Base-by-base conservation (phyloP, 441 rosid species). In the Arabidopsis lyrata region DNA sequence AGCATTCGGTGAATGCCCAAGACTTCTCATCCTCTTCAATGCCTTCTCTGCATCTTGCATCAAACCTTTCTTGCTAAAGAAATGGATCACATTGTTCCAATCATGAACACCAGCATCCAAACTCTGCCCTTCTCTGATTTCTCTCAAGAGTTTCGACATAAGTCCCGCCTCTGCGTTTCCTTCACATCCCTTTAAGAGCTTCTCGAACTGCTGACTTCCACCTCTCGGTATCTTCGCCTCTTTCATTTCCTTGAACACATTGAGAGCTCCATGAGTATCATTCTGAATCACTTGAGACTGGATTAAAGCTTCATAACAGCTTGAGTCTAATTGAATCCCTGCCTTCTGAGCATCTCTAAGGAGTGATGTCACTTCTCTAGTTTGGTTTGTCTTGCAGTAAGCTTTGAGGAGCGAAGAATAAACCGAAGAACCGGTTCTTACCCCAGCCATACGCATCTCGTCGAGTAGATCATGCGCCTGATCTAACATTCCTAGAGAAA, bases 11-110 rank as follows among this genome's bases (percentile, higher is more conserved):
- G 79, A 44, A 78, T 85, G 87, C 56, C 93, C 99, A 16, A 94
- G 86, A 78, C 85, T 90, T 81, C 86, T 85, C 97, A 90, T 92
- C 81, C 86, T 94, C 81, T 76, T 84, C 73, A 92, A 71, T 22
- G 97, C 97, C 83, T 88, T 92, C 77, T 90, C 99, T 3, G 99
- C 97, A 76, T 92, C 99, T 66, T 83, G 83, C 97, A 92, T 94
- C 76, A 94, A 77, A 79, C 97, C 85, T 84, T 90, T 94, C 81
- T 88, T 92, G 68, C 90, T 79, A 85, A 92, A 94, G 72, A 94
- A 94, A 62, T 92, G 90, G 68, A 94, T 88, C 52, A 90, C 93
- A 38, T 85, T 92, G 82, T 92, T 94, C 97, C 97, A 92, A 61
- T 89, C 97, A 72, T 92, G 92, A 64, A 92, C 88, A 6, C 86